Evolutionary conservation across 768 basidiomycete genomes (phyloP), one percentile per base, ranked within the genome.

Genomic region (Boletus fagicola): DNA sequence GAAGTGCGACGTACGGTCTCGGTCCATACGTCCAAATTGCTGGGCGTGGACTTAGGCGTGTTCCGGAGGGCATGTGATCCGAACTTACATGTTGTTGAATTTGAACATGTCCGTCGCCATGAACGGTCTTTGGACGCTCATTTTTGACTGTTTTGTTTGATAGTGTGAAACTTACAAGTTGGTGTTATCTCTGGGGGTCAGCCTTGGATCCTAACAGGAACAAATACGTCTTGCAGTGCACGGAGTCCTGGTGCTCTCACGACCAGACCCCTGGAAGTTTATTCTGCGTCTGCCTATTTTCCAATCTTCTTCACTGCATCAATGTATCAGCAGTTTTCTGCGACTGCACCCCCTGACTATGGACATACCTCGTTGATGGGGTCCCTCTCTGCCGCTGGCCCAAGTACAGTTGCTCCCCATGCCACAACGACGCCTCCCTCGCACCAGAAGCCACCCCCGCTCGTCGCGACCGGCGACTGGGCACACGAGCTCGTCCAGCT

Each of bases 21-120:
- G 45, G 97, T 98, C 93, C 93, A 98, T 45, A 94, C 78, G 72
- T 98, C 96, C 67, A 96, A 76, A 74, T 99, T 98, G 59, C 92
- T 94, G 72, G 1, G 50, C 8, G 46, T 54, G 56, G 31, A 13
- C 40, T 68, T 54, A 62, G 44, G 57, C n/a, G 51, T 4, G 48
- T 43, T 20, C 2, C n/a, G 22, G 9, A 26, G 24, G 49, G 35
- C 20, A 33, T 11, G 20, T 24, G 15, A 18, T 38, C 4, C 4
- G 44, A 3, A 75, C 85, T 59, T 65, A 90, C 92, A 96, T 83
- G 68, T 91, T 91, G 68, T 97, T 97, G 76, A 95, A 96, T 64
- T 83, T 88, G 78, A 96, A 92, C 74, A 96, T 81, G 73, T 98
- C 94, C 0, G 86, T 84, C 12, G 93, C 92, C 70, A 83, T 81